Evolutionary conservation across 768 basidiomycete species (phyloP), one percentile per base, ranked within the genome.

Genomic region (Hydnomerulius pinastri): DNA sequence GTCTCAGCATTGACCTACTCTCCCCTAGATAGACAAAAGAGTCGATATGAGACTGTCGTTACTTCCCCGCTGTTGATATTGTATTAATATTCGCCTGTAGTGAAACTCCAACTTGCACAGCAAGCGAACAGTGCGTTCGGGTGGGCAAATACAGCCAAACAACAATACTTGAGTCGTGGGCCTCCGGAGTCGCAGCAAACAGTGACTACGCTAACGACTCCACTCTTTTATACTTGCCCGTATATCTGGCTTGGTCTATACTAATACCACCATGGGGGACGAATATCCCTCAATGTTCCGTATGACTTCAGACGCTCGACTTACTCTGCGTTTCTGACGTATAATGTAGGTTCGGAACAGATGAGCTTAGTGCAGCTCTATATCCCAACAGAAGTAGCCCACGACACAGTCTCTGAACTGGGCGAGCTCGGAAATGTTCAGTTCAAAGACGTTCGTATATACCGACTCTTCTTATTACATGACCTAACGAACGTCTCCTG

Each of bases 311-410:
- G n/a, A 29, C 8, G 32, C 39, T 48, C 15, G 15, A 29, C 51
- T 11, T 39, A 13, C 20, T 38, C 28, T 13, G 30, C 32, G 21
- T 29, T 48, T 30, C 48, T 53, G 43, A 54, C 43, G 47, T 53
- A 36, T 5, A 46, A 46, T 51, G 47, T 37, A 97, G 94, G 91
- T 50, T 98, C 95, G 80, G 95, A 97, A 75, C 81, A 85, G 77
- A 98, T 98, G 95, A 96, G 93, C 78, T 77, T 95, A 73, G 90
- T 96, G 56, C 93, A 98, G 78, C 85, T 99, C 63, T 95, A 93
- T 67, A 89, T 98, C 59, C 97, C 96, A 37, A 88, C 90, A 32
- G 97, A 99, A 78, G 92, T 96, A 54, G 92, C 95, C 24, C 97
- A 99, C 70, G 93, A 98, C 66, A 92, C 96, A 40, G 92, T 98